Percentiles rank a stretch among this genome's conserved stretches.
Evolutionary conservation across 148 eudicot species (phyloP).

Genomic region (Cornus kousa): DNA sequence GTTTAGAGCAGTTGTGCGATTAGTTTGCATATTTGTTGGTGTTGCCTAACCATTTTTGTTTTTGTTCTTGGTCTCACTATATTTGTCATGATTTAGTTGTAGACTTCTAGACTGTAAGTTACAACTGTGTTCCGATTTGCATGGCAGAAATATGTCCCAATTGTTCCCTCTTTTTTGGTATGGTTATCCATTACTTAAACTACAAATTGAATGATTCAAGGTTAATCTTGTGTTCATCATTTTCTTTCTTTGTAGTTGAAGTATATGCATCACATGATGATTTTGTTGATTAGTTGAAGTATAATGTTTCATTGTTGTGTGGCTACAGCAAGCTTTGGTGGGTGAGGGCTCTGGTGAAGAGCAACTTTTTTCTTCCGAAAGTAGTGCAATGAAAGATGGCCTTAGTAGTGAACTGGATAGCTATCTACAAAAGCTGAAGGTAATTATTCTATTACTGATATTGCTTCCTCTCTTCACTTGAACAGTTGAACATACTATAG

Average conservation of each 20-base stretch:
- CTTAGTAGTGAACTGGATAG: constrained; percentile 54
- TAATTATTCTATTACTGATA: constrained; percentile 18
- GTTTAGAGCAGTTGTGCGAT: too few relatives aligned
- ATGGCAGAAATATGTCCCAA: too few relatives aligned
- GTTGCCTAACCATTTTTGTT: too few relatives aligned
- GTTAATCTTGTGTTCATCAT: background rate
- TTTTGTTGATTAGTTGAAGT: constrained; percentile 6
- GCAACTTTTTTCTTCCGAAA: constrained; percentile 82
- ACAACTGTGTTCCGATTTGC: too few relatives aligned
- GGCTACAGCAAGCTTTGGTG: constrained; percentile 83
- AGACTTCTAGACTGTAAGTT: too few relatives aligned
- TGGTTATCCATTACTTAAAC: too few relatives aligned
- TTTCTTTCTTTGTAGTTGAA: background rate
- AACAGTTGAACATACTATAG: background rate
- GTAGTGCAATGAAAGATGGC: constrained; percentile 40
- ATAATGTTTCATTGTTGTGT: constrained; percentile 12
- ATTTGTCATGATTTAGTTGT: too few relatives aligned
- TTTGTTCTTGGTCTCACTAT: too few relatives aligned
- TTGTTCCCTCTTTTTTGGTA: too few relatives aligned
- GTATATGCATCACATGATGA: background rate
- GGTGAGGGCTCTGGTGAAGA: constrained; percentile 94
- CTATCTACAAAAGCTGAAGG: constrained; percentile 74
- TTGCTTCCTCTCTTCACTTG: background rate
- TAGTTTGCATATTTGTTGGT: too few relatives aligned
- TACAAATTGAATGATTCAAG: too few relatives aligned